Evolutionary conservation across 2,329 filamentous ascomycete genomes (phyloP), one percentile per base, ranked within the genome.

Genomic region (Sarocladium strictum): DNA sequence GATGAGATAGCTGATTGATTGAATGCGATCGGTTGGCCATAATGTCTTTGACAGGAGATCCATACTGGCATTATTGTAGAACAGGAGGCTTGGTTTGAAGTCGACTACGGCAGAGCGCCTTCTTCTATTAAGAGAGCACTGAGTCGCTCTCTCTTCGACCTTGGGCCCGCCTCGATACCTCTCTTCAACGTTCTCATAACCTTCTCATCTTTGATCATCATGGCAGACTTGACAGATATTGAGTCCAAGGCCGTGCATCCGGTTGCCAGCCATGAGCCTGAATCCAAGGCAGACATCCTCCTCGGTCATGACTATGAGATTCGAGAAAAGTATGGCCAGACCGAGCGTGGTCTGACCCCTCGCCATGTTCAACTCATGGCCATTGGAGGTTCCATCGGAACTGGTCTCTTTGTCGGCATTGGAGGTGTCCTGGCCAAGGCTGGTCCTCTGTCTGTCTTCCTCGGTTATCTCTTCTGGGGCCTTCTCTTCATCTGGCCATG

Each of bases 331-430:
- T 58, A 58, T 23, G 57, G 57, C 21, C 32, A 49, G 38, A 58
- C 57, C 27, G n/a, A 56, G 32, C 57, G 57, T 40, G 57, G 57
- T 32, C 55, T 58, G 6, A 45, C 53, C 2, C 67, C 72, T 24
- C 72, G 73, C 15, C 73, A 76, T 57, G 74, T 77, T 21, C 74
- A 77, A 59, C 72, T 77, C 55, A 77, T 77, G 72, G 74, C 74
- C 37, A 75, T 77, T 15, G 75, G 72, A 38, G 75, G 75, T 49
- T 72, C 72, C 33, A 76, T 76, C 54, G 73, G 73, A 19, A 74
- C 69, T 17, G 73, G 73, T 54, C 70, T 76, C 35, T 76, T 72
- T 60, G 64, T 75, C 59, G 73, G 73, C 55, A 74, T 75, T 54
- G 73, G 73, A 56, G 65, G 71, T 55, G 70, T 72, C 15, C 65